These are phyloP conservation scores for Lepiota brunneoincarnata DNA, from an alignment of 768 basidiomycete species.

Conservation along the genomic window DNA sequence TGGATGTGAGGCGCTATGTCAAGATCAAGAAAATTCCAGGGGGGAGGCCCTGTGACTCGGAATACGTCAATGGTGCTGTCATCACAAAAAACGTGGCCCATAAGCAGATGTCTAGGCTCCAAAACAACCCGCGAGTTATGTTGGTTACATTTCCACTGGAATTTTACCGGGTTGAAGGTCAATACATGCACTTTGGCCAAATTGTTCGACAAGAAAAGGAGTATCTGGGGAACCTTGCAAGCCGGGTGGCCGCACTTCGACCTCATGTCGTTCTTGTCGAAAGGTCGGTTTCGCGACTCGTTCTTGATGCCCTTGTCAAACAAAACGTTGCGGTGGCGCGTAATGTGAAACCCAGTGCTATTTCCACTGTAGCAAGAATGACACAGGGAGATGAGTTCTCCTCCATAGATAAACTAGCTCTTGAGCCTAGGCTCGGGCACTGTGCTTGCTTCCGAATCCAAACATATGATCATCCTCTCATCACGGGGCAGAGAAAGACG, in stretches of 20 bases:
- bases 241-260: slow-evolving; percentile 84
- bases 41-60: slow-evolving; percentile 86
- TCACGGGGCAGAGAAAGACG: slow-evolving; percentile 93
- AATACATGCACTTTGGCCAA: slow-evolving; percentile 91
- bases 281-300: slow-evolving; percentile 86
- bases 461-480: slow-evolving; percentile 91
- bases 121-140: slow-evolving; percentile 91
- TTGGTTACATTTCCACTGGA: slow-evolving; percentile 93
- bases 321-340: slow-evolving; percentile 90
- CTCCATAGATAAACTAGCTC: slow-evolving; percentile 89
- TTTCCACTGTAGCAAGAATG: slow-evolving; percentile 88
- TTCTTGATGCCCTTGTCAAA: slow-evolving; percentile 80
- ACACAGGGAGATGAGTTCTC: slow-evolving; percentile 94
- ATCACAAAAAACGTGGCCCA: slow-evolving; percentile 98
- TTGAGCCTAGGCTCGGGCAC: slow-evolving; percentile 87
- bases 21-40: slow-evolving; percentile 99
- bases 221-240: slow-evolving; percentile 83
- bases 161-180: slow-evolving; percentile 88
- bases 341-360: slow-evolving; percentile 83
- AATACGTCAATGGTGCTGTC: slow-evolving; percentile 95
- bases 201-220: slow-evolving; percentile 91
- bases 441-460: slow-evolving; percentile 84
- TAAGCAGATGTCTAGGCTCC: slow-evolving; percentile 84
- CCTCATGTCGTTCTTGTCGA: slow-evolving; percentile 94
- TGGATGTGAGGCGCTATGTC: slow-evolving; percentile 93